Evolutionary conservation across 257 asterid genomes (phyloP).

Genomic region (Penstemon barbatus): DNA sequence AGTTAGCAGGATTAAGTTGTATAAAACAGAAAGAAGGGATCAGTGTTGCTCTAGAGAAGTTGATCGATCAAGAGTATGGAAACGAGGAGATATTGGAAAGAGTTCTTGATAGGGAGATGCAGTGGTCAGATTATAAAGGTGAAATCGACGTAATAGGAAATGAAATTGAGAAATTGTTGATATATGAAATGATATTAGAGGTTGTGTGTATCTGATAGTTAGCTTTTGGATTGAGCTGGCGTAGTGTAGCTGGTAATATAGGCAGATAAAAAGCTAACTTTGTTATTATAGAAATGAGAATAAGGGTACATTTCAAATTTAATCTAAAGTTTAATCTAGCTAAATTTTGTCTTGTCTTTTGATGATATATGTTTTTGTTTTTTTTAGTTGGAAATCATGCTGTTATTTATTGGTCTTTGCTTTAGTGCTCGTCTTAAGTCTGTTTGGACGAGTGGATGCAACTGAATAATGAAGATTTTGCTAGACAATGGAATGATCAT

Average conservation of each 20-base stretch:
- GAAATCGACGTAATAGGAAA: slow-evolving; percentile 54
- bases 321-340: neutral
- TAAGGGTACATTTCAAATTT: neutral
- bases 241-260: slow-evolving; percentile 31
- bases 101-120: slow-evolving; percentile 55
- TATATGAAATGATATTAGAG: slow-evolving; percentile 60
- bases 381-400: neutral
- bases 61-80: slow-evolving; percentile 36
- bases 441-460: too few species aligned
- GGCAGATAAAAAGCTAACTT: slow-evolving; percentile 30
- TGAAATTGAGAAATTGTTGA: slow-evolving; percentile 62
- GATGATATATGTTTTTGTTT: neutral
- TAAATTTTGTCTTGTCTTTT: neutral
- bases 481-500: neutral
- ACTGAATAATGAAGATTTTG: neutral
- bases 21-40: slow-evolving; percentile 40
- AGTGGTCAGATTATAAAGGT: slow-evolving; percentile 49
- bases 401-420: too few species aligned
- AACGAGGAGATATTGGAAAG: slow-evolving; percentile 34
- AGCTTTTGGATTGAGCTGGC: slow-evolving; percentile 25
- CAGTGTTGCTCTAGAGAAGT: slow-evolving; percentile 43
- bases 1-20: slow-evolving; percentile 27
- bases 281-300: slow-evolving; percentile 14
- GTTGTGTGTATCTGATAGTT: slow-evolving; percentile 31
- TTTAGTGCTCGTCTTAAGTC: too few species aligned